These are phyloP conservation scores for Gnetum montanum DNA, from an alignment of 75 land plant genomes.

Conservation along the genomic window DNA sequence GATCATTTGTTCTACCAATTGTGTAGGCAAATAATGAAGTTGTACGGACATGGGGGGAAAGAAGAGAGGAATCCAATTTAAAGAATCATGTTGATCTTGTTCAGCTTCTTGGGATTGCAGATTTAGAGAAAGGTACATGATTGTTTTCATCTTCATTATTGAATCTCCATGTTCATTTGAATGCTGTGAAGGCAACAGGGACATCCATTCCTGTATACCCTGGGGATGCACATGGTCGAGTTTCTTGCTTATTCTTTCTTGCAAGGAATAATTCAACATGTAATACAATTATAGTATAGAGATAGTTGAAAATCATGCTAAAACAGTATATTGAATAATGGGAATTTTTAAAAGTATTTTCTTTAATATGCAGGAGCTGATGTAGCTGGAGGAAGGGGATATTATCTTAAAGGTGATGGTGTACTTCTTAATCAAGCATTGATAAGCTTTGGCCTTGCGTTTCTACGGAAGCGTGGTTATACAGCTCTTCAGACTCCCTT, in stretches of 20 bases:
- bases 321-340: not conserved
- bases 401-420: constrained; percentile 75
- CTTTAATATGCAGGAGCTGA: constrained; percentile 48
- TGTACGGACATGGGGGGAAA: constrained; percentile 64
- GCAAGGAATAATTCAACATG: not conserved
- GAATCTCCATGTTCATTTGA: not conserved
- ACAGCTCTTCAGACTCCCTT: constrained; percentile 70
- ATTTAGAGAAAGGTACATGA: constrained; percentile 51
- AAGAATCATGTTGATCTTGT: constrained; percentile 93
- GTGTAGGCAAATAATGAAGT: constrained; percentile 76
- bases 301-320: no score
- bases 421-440: constrained; percentile 80
- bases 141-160: not conserved
- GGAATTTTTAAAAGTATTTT: no score
- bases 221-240: no score
- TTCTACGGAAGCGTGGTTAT: constrained; percentile 57
- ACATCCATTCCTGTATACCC: not conserved
- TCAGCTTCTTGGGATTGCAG: constrained; percentile 73
- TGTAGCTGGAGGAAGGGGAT: constrained; percentile 92
- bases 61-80: constrained; percentile 35
- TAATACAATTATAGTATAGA: no score
- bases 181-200: not conserved
- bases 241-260: not conserved
- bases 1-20: not conserved
- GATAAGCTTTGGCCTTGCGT: constrained; percentile 77